Evolutionary conservation across 2,329 filamentous ascomycete genomes (phyloP), one percentile per base, ranked within the genome.

Genomic region (Emmonsiellopsis sp.): DNA sequence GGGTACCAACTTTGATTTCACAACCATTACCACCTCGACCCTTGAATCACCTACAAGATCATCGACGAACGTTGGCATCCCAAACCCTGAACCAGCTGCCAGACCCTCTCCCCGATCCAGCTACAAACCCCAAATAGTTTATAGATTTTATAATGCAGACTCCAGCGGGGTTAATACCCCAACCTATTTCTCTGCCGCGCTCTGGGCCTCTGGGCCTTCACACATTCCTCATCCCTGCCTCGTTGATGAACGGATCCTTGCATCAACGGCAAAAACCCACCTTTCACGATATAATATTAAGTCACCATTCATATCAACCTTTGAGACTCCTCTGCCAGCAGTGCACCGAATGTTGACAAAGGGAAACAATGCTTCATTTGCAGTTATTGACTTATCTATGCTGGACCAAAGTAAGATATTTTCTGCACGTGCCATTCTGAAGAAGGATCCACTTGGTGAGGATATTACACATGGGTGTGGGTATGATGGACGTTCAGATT

Each of bases 291-390:
- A 56, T 2, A 37, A 57, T 0, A 37, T 59, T 1, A 45, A 52
- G 0, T 64, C 65, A 0, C 68, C 70, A 0, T 70, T 72, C 9
- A 69, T 72, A 4, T 72, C 70, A 0, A 62, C 64, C 0, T 67
- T 58, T 5, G 49, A 42, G 0, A 58, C 61, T 0, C 61, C 62
- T 1, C 51, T 72, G 0, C 47, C 64, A 0, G 64, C 68, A 0
- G 42, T 71, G 0, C 68, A 71, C 42, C 58, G 68, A 39, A 66
- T 62, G 0, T n/a, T 70, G 2, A 53, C 57, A 5, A 46, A 56
- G 0, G 40, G 57, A 14, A 57, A 64, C 11, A 59, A 58, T 0
- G 65, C 68, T 0, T 56, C 58, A 0, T 17, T 72, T 1, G 58
- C 61, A 0, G 58, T 72, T 0, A 63, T 72, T 13, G 66, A 72